These are phyloP conservation scores for Fagopyrum esculentum DNA, from an alignment of 148 eudicot genomes.

Conservation along the genomic window DNA sequence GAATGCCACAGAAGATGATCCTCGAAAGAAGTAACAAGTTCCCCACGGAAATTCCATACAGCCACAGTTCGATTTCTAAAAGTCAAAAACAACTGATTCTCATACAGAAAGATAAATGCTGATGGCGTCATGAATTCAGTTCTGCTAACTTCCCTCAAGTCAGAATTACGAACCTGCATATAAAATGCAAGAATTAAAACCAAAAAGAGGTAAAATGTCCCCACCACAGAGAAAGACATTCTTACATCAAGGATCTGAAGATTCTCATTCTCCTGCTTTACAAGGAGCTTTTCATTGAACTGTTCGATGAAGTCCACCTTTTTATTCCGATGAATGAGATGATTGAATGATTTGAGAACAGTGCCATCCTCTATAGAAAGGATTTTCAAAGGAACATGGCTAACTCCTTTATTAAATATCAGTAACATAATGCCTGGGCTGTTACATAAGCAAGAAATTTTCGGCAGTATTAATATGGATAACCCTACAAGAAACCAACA, in stretches of 20 bases:
- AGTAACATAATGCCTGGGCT: constrained; percentile 97
- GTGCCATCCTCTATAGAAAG: constrained; percentile 97
- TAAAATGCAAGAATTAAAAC: not conserved
- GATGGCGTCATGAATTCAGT: constrained; percentile 96
- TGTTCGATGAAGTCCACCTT: constrained; percentile 98
- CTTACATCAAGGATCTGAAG: constrained; percentile 95
- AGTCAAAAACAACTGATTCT: constrained; percentile 88
- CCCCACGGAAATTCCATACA: constrained; percentile 97
- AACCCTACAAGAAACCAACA: not conserved
- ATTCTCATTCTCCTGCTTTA: constrained; percentile 96
- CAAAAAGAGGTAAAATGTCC: not conserved
- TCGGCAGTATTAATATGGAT: not conserved
- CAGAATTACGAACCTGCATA: constrained; percentile 74
- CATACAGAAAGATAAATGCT: constrained; percentile 90
- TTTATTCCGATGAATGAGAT: constrained; percentile 84
- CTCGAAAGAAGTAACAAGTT: constrained; percentile 95
- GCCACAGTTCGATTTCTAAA: constrained; percentile 88
- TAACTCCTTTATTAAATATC: constrained; percentile 61
- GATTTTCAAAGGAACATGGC: constrained; percentile 87
- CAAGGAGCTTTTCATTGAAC: constrained; percentile 95
- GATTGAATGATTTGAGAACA: constrained; percentile 87
- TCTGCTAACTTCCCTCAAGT: constrained; percentile 81
- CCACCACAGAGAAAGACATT: not conserved
- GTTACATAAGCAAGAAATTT: constrained; percentile 20
- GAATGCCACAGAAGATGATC: constrained; percentile 99